These are phyloP conservation scores for Fusarium caatingaense DNA, from an alignment of 2,329 filamentous ascomycete genomes.

Conservation along the genomic window DNA sequence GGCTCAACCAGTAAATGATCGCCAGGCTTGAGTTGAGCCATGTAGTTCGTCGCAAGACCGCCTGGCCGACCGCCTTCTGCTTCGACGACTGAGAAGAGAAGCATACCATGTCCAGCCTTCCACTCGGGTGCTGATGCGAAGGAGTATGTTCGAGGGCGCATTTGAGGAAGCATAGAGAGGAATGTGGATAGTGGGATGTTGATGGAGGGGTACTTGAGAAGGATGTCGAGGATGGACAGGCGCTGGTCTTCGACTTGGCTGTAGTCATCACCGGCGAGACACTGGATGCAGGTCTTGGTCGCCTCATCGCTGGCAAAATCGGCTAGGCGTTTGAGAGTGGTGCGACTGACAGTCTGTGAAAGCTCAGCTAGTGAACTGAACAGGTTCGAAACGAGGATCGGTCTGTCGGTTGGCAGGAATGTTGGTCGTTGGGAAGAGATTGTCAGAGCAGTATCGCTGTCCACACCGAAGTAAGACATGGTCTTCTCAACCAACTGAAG, in stretches of 20 bases:
- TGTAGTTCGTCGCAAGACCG: conserved; percentile 8
- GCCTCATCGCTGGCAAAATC: conserved; percentile 59
- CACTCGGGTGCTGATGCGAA: conserved; percentile 10
- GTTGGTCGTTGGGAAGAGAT: conserved; percentile 64
- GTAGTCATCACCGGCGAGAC: conserved; percentile 61
- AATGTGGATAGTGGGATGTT: conserved; percentile 73
- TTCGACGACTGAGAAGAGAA: conserved; percentile 11
- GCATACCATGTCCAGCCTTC: not conserved
- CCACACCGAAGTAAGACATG: conserved; percentile 73
- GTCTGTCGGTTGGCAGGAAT: conserved; percentile 64
- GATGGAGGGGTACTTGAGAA: conserved; percentile 71
- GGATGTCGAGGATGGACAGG: conserved; percentile 73
- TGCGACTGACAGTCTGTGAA: conserved; percentile 76
- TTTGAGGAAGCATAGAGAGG: conserved; percentile 77
- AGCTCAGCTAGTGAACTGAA: conserved; percentile 79
- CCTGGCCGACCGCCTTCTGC: not conserved
- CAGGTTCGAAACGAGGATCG: conserved; percentile 71
- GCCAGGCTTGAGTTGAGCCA: not conserved
- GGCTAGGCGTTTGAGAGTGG: conserved; percentile 51
- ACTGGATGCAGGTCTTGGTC: conserved; percentile 59
- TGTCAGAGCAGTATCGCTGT: conserved; percentile 74
- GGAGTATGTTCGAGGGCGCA: conserved; percentile 54
- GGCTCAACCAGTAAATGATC: not conserved
- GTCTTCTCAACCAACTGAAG: conserved; percentile 69
- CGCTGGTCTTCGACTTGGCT: conserved; percentile 65